phyloP scores from a whole-genome alignment of 2,329 filamentous ascomycete species.

The Alternaria sp. region DNA sequence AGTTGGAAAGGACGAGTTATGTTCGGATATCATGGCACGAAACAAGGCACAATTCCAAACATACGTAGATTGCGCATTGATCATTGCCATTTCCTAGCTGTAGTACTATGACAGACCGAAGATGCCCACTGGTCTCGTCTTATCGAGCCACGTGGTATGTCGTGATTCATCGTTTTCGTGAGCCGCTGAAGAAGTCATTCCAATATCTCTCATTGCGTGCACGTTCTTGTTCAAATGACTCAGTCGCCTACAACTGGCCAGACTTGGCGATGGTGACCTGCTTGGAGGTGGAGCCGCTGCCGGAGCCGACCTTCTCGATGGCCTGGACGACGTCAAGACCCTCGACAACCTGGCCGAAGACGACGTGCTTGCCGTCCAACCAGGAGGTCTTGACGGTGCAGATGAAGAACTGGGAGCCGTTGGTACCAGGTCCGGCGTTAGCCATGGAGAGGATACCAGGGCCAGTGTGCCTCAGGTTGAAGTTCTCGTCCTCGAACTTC shows the following conservation, averaged over 20 bases:
- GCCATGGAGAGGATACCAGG: conserved; percentile 97
- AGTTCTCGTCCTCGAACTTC: conserved; percentile 97
- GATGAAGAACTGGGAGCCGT: conserved; percentile 97
- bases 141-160: conserved; percentile 17
- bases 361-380: conserved; percentile 82
- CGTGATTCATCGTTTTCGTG: conserved; percentile 15
- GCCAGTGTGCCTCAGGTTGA: conserved; percentile 86
- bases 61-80: conserved; percentile 9
- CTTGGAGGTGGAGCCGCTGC: conserved; percentile 30
- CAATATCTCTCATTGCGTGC: too few relatives aligned
- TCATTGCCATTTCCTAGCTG: conserved; percentile 26
- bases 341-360: conserved; percentile 74
- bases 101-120: conserved; percentile 23
- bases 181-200: background rate
- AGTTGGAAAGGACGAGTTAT: background rate
- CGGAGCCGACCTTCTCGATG: conserved; percentile 34
- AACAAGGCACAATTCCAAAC: background rate
- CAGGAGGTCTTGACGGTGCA: conserved; percentile 89
- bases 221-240: too few relatives aligned
- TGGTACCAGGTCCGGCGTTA: conserved; percentile 88
- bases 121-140: conserved; percentile 5
- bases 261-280: conserved; percentile 36
- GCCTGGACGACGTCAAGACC: conserved; percentile 37
- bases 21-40: background rate
- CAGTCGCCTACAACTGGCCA: conserved; percentile 31